Conservation (phyloP, 73 alveolate species). For the Durusdinium trenchii region DNA sequence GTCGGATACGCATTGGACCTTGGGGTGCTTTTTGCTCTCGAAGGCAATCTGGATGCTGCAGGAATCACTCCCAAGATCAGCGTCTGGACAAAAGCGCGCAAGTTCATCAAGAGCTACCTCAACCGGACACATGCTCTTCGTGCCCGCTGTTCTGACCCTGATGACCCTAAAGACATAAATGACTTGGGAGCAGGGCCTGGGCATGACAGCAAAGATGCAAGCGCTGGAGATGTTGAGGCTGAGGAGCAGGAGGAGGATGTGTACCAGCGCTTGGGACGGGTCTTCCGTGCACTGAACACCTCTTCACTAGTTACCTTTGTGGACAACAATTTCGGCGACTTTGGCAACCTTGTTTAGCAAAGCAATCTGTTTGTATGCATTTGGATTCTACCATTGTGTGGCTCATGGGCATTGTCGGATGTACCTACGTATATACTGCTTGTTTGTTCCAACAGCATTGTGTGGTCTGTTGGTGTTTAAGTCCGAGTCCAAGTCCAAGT, state of each 20-base stretch:
- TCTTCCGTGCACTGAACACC: not conserved
- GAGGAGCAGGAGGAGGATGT: not conserved
- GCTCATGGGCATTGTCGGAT: no score
- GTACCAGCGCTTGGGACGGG: not conserved
- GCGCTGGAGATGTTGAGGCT: not conserved
- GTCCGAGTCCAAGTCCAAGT: no score
- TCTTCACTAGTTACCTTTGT: not conserved
- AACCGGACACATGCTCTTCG: not conserved
- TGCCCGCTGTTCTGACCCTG: not conserved
- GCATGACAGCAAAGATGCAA: not conserved
- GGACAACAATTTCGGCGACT: not conserved
- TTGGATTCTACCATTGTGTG: no score
- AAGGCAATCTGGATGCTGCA: not conserved
- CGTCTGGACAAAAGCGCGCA: not conserved
- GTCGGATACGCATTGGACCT: not conserved
- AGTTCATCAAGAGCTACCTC: not conserved
- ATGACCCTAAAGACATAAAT: not conserved
- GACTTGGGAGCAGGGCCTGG: no score
- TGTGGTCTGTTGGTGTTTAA: no score
- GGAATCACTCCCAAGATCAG: not conserved
- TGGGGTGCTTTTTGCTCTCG: not conserved
- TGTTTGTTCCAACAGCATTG: no score
- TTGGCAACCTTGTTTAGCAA: not conserved
- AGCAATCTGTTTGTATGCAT: not conserved
- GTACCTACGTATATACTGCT: no score